Evolutionary conservation across 306 rosid genomes (phyloP), one percentile per base, ranked within the genome.

Genomic region (Trifolium subterraneum): DNA sequence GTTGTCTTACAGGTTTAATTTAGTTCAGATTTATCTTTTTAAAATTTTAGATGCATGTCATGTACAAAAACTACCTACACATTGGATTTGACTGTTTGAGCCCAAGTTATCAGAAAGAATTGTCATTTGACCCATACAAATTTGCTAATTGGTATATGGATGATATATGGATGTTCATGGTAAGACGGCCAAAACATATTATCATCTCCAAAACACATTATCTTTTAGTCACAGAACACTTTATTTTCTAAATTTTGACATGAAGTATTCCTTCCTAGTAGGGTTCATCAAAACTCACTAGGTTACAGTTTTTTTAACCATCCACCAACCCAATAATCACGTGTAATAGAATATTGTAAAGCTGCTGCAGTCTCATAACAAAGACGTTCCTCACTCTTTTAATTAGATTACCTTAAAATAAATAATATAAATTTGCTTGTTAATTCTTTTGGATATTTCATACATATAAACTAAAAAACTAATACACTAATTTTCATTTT

Each of bases 1-100:
- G 96, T 90, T 68, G 82, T 84, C 77, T 71, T 94, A 76, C 86
- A 90, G 99, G 97, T 94, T 77, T 68, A 78, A 41, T 79, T 78
- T 33, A 73, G 54, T 61, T 47, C 16, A 0, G 20, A 48, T 47
- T 50, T 47, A 11, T n/a, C 59, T 38, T 33, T 29, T 13, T 19
- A 39, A 18, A 23, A 61, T 47, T 2, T 31, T 48, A 64, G 48
- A n/a, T 78, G 68, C 70, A 29, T 16, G 69, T 62, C 15, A 7
- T 35, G 12, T 33, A 10, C 76, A 68, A 18, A 42, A 42, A 33
- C 50, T 31, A 23, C 25, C 61, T 20, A 13, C 27, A 58, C 64
- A 29, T 18, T 45, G 63, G 78, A 19, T 60, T 2, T 51, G 20
- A 51, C 58, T 16, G 58, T 27, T 68, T 59, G 31, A 29, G 59